Conservation (phyloP, 768 basidiomycete genomes). For the Termitomyces bulborhizus region DNA sequence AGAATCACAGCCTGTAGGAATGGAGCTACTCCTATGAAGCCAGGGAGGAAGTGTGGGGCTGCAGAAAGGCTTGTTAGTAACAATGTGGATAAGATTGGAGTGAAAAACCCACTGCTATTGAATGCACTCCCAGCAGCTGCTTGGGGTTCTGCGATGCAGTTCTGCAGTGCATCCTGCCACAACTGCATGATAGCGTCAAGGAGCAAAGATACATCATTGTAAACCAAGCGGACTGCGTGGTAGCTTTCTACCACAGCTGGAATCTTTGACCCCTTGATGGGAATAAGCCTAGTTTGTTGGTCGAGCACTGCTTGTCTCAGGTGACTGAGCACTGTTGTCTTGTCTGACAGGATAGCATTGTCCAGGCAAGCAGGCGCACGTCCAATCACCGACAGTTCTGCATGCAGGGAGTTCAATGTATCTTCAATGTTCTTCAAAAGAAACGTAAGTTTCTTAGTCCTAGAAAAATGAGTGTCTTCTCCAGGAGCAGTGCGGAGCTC, state of each 20-base stretch:
- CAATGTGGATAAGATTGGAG: too few species aligned
- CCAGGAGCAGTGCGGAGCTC: neutral
- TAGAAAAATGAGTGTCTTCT: neutral
- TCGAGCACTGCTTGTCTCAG: neutral
- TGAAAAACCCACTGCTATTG: neutral
- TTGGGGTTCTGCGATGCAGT: neutral
- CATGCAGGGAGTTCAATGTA: neutral
- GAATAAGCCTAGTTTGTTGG: neutral
- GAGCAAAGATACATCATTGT: neutral
- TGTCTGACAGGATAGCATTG: neutral
- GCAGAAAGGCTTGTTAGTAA: neutral
- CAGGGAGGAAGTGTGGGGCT: neutral
- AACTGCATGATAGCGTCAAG: too few species aligned
- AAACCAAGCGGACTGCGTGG: neutral
- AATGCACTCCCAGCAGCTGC: too few species aligned
- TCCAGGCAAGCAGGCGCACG: neutral
- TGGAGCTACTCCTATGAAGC: neutral
- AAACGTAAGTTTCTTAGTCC: neutral
- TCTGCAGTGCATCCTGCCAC: neutral
- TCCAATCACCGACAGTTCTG: neutral
- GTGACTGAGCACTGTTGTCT: neutral
- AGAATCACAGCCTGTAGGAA: neutral
- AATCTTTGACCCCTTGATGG: neutral
- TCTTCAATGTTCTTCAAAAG: neutral
- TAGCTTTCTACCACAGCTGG: neutral